Evolutionary conservation across 106 monocot species (phyloP), one percentile per base, ranked within the genome.

Genomic region (Dioscorea dumetorum): DNA sequence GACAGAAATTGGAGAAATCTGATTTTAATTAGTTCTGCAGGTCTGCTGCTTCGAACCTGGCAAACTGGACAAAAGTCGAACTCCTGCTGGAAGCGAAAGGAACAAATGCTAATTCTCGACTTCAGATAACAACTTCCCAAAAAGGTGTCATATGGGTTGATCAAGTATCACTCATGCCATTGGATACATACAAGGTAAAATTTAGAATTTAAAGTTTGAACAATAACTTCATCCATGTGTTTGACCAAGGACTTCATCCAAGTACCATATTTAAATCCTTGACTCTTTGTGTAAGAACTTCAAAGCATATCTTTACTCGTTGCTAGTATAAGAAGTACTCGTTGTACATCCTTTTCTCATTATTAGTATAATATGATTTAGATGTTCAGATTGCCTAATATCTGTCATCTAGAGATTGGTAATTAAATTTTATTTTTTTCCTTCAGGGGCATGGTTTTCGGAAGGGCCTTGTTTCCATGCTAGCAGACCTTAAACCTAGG

Each of bases 381-480:
- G 41, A 41, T 41, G 41, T 41, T 41, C 28, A 28, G 10, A 41
- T 41, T 2, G 41, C 6, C 6, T 41, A 8, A 41, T 6, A 8
- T 41, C 6, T 41, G 41, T 41, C 41, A 65, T 65, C 64, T 22
- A 0, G 49, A 66, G 49, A 8, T 23, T 41, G 9, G 0, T 41
- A 41, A 41, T 6, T 41, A 41, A 8, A 0, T 41, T 41, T 41
- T n/a, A n/a, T n/a, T 5, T 41, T 41, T 41, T 41, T 28, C 58
- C 0, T 71, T 23, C 67, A 99, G 92, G 92, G 89, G 23, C 97
- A 99, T 81, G 97, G 97, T 41, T 99, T 89, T 66, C 73, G 97
- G 61, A 92, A 90, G 64, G 97, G 90, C 9, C 84, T 99, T 24
- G 82, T 80, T 73, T 64, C 80, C 34, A 91, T 99, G 97, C 28